A percentile compares a stretch with the other conserved stretches of the same genome.
Evolutionary conservation across 1,284 basidiomycete genomes (phyloP).

Genomic region (Porodaedalea pini): DNA sequence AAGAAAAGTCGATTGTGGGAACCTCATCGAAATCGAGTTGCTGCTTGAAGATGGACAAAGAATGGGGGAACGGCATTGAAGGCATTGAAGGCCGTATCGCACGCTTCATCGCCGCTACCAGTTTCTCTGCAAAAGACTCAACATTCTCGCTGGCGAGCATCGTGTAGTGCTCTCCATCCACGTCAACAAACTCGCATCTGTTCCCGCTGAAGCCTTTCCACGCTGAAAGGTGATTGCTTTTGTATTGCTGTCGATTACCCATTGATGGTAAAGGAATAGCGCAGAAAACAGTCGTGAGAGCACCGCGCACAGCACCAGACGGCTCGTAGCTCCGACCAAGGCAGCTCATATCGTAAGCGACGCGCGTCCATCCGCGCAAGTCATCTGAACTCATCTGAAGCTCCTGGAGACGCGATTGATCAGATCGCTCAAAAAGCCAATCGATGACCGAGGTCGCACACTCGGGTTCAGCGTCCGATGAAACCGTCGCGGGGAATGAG

Average conservation of each 20-base stretch:
- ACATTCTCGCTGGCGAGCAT: no score
- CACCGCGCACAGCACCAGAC: conserved; percentile 24
- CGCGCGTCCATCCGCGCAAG: conserved; percentile 30
- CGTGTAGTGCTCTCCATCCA: no score
- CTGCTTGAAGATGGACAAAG: no score
- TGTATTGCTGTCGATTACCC: conserved; percentile 33
- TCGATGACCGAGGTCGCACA: conserved; percentile 23
- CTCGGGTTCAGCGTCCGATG: conserved; percentile 24
- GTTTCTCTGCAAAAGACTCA: no score
- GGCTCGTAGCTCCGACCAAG: conserved; percentile 30
- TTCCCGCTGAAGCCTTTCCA: conserved; percentile 29
- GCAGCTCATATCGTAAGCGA: conserved; percentile 29
- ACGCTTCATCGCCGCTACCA: no score
- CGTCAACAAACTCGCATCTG: no score
- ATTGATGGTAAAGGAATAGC: conserved; percentile 30
- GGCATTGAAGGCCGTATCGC: no score
- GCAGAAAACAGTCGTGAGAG: conserved; percentile 31
- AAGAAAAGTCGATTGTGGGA: no score
- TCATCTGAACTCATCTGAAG: conserved; percentile 29
- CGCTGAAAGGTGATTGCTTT: conserved; percentile 27
- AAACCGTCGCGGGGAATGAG: conserved; percentile 24
- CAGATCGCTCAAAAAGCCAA: conserved; percentile 28
- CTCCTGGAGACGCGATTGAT: conserved; percentile 26
- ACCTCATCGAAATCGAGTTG: no score
- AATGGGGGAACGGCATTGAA: no score